Evolutionary conservation across 805 yeast species (phyloP).

Genomic region (Yarrowia phangngaensis): DNA sequence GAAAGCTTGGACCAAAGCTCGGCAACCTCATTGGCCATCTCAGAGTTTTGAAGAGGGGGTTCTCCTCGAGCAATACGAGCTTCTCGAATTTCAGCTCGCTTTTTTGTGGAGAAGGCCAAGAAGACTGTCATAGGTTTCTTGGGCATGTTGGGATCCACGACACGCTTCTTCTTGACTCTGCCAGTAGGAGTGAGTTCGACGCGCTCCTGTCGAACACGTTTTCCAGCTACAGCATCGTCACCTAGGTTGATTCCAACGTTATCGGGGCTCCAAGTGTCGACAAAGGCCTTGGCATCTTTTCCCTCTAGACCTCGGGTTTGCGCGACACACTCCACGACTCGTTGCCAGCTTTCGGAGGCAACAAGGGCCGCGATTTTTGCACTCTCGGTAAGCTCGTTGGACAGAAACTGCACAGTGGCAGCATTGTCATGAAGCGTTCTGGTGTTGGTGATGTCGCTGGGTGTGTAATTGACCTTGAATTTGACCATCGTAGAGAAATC

Average conservation of each 20-base stretch:
- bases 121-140: conserved; percentile 88
- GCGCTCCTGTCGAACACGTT: conserved; percentile 29
- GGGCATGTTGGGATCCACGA: conserved; percentile 88
- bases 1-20: conserved; percentile 72
- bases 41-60: conserved; percentile 66
- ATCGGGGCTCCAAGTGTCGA: conserved; percentile 23
- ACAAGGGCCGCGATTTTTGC: conserved; percentile 19
- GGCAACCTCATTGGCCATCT: conserved; percentile 73
- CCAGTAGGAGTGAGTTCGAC: conserved; percentile 37
- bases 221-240: conserved; percentile 32
- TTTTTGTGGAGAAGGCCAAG: conserved; percentile 70
- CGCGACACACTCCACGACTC: conserved; percentile 19
- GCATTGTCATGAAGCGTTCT: conserved; percentile 24
- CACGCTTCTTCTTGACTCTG: conserved; percentile 49
- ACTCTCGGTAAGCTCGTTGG: conserved; percentile 20
- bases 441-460: conserved; percentile 23
- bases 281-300: conserved; percentile 13
- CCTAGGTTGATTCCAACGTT: conserved; percentile 10
- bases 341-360: conserved; percentile 23
- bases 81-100: conserved; percentile 65
- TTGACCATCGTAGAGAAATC: conserved; percentile 10
- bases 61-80: conserved; percentile 59
- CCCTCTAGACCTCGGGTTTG: conserved; percentile 12
- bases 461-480: conserved; percentile 15
- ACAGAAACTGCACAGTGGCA: conserved; percentile 22